Evolutionary conservation across 2,329 filamentous ascomycete species (phyloP).

Genomic region (Stylonectria norvegica): DNA sequence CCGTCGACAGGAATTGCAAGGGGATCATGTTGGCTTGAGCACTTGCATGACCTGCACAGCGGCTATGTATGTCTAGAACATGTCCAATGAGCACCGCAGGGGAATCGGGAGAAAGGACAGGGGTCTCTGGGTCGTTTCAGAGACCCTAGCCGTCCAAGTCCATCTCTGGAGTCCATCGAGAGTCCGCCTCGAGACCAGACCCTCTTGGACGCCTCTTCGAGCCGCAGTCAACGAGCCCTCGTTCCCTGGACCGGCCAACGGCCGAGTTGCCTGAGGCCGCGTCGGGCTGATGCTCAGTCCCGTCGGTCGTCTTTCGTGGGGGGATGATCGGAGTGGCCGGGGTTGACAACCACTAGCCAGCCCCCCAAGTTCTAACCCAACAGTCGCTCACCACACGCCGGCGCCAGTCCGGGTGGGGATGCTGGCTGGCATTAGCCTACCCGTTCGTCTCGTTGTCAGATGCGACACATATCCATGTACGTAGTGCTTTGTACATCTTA

Average conservation of each 20-base stretch:
- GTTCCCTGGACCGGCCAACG: slow-evolving; percentile 17
- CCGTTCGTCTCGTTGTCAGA: slow-evolving; percentile 30
- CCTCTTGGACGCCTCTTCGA: too few relatives aligned
- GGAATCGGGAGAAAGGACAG: slow-evolving; percentile 24
- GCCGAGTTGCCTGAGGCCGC: slow-evolving; percentile 8
- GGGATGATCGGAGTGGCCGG: slow-evolving; percentile 3
- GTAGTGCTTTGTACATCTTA: too few relatives aligned
- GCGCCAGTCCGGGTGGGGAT: slow-evolving; percentile 24
- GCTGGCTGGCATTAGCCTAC: slow-evolving; percentile 35
- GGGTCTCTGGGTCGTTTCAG: slow-evolving; percentile 31
- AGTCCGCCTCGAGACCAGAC: too few relatives aligned
- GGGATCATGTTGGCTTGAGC: slow-evolving; percentile 33
- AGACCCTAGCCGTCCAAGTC: slow-evolving; percentile 21
- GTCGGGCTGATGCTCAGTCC: too few relatives aligned
- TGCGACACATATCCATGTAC: too few relatives aligned
- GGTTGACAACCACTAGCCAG: not conserved
- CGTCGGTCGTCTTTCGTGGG: slow-evolving; percentile 18
- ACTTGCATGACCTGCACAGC: slow-evolving; percentile 42
- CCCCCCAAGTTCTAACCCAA: not conserved
- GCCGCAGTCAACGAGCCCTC: too few relatives aligned
- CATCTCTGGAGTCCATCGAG: slow-evolving; percentile 9
- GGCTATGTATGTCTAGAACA: slow-evolving; percentile 38
- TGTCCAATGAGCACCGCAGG: slow-evolving; percentile 31
- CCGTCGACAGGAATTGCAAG: slow-evolving; percentile 23
- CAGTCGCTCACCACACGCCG: slow-evolving; percentile 17